These are phyloP conservation scores for Auriculariales sp. DNA, from an alignment of 768 basidiomycete species.

Conservation along the genomic window DNA sequence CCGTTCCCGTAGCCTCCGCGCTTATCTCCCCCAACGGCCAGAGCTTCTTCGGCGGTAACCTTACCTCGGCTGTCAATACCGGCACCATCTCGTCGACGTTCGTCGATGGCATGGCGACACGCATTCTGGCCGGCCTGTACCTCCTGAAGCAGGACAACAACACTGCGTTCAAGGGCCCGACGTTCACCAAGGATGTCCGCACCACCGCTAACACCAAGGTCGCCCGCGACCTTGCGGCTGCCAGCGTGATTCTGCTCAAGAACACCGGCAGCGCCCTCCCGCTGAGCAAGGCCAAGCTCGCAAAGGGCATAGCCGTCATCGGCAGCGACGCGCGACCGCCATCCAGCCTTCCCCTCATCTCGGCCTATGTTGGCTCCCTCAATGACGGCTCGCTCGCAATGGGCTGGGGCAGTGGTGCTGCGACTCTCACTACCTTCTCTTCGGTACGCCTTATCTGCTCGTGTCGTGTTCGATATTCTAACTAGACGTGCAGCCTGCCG, in stretches of 20 bases:
- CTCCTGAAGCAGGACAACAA: constrained; percentile 12
- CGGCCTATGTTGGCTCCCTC: background rate
- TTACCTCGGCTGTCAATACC: constrained; percentile 17
- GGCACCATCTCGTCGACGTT: constrained; percentile 13
- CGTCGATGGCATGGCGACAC: constrained; percentile 23
- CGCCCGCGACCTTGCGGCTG: constrained; percentile 21
- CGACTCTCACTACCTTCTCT: constrained; percentile 64
- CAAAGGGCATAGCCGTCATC: constrained; percentile 4
- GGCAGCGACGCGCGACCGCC: constrained; percentile 3
- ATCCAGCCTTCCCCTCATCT: background rate
- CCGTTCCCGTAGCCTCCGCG: background rate
- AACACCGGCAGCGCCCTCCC: constrained; percentile 18
- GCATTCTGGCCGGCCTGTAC: constrained; percentile 19
- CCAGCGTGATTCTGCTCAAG: constrained; percentile 23
- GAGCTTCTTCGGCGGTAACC: constrained; percentile 16
- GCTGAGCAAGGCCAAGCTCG: constrained; percentile 10
- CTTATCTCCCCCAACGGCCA: constrained; percentile 6
- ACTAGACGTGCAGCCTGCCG: constrained; percentile 10
- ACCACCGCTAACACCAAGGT: constrained; percentile 12
- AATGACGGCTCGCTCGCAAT: constrained; percentile 3
- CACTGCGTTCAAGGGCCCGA: constrained; percentile 6
- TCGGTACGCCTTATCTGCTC: constrained; percentile 37
- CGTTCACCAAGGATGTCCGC: constrained; percentile 15
- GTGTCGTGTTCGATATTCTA: background rate
- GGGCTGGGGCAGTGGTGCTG: constrained; percentile 29